Base-by-base conservation (phyloP, 2,329 filamentous ascomycete genomes). In the Pyrenophora tritici-repentis region DNA sequence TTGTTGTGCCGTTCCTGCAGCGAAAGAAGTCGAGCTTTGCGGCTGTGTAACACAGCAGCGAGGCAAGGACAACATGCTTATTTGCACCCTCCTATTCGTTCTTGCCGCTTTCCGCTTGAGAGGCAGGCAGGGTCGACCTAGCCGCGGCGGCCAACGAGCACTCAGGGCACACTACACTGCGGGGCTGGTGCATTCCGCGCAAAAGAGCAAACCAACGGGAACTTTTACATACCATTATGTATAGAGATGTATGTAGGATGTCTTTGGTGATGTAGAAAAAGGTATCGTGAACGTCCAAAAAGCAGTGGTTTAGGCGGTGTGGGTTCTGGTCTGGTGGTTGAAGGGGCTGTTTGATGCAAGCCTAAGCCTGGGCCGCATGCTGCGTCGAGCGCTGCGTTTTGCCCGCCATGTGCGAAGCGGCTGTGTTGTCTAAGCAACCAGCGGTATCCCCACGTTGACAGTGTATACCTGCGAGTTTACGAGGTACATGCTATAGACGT, bases 361-460 rank as follows among this genome's bases (percentile, higher is more conserved):
- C 45, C 44, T 51, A 50, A 59, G 61, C 61, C 31, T 38, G 55
- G 59, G 50, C 61, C 65, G 58, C 51, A 42, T 20, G 44, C 58
- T 63, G 63, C 56, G 55, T 62, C 62, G 58, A 63, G 66, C 65
- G 66, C 59, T 45, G 29, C 46, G 51, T 51, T 48, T 53, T 61
- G 52, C 35, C 48, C 52, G 63, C 64, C 36, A 49, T 47, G 49
- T 14, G 49, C 36, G 18, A 42, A n/a, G 26, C 26, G 24, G 45
- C 35, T 35, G 32, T 38, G 50, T 53, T 38, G 45, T 53, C 49
- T 42, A 17, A 52, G 49, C 49, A 52, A 52, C 49, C 17, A 48
- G 48, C 48, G 43, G 48, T 51, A 41, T 29, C 26, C 4, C 26
- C 3, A 9, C 26, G 9, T 12, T 29, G 26, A 9, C 26, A 10